Evolutionary conservation across 257 asterid genomes (phyloP).

Genomic region (Gardenia jasminoides): DNA sequence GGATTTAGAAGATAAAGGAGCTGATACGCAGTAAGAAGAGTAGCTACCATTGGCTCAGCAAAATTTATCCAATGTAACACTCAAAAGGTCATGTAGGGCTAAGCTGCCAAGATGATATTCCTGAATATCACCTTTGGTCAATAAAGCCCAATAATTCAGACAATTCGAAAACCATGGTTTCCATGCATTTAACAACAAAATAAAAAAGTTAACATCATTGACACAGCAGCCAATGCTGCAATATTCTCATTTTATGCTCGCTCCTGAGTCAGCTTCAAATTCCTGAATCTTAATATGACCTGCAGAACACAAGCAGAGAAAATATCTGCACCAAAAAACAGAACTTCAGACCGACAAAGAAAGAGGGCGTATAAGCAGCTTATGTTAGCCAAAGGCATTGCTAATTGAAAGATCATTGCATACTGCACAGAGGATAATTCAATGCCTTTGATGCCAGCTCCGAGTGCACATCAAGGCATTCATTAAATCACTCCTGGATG

Average conservation of each 20-base stretch:
- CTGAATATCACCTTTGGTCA: no score
- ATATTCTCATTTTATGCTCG: no score
- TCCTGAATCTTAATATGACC: background rate
- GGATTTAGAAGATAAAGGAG: no score
- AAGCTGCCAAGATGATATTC: no score
- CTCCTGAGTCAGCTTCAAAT: background rate
- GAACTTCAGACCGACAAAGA: background rate
- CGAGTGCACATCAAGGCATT: slow-evolving; percentile 25
- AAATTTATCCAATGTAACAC: no score
- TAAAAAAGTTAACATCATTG: background rate
- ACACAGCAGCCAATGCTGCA: background rate
- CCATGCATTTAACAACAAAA: background rate
- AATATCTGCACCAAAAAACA: background rate
- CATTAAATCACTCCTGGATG: slow-evolving; percentile 3
- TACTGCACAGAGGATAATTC: background rate
- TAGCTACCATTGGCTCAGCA: no score
- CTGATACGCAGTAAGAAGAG: no score
- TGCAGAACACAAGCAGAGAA: background rate
- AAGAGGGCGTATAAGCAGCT: background rate
- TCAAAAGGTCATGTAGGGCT: no score
- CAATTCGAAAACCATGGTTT: background rate
- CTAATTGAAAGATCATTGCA: background rate
- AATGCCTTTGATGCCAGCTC: slow-evolving; percentile 15
- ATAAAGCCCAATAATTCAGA: no score
- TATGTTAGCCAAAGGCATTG: background rate